These are phyloP conservation scores for Neodidymelliopsis sp. DNA, from an alignment of 2,329 filamentous ascomycete species.

Conservation along the genomic window DNA sequence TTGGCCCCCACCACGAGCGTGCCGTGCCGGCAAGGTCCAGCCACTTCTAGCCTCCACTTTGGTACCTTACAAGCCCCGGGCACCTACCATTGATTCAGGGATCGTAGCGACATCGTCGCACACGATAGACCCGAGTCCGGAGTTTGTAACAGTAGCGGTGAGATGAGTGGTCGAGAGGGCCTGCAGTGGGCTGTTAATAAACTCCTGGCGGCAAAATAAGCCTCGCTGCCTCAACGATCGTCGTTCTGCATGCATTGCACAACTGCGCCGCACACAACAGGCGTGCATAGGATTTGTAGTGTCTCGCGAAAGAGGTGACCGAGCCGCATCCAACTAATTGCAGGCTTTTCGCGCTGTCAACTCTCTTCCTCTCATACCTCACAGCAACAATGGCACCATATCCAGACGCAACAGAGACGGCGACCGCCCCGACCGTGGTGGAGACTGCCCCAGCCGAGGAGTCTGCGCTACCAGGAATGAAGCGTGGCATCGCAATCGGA, in stretches of 20 bases:
- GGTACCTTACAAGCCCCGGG: slow-evolving; percentile 10
- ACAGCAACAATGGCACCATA: slow-evolving; percentile 12
- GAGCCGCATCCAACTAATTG: no score
- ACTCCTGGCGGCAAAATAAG: slow-evolving; percentile 21
- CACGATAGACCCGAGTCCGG: slow-evolving; percentile 8
- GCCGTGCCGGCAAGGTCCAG: slow-evolving; percentile 7
- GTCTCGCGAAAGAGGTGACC: slow-evolving; percentile 6
- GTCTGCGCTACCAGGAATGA: slow-evolving; percentile 37
- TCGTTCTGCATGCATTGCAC: slow-evolving; percentile 16
- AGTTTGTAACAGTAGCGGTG: slow-evolving; percentile 11
- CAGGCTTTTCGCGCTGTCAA: background rate
- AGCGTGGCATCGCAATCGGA: slow-evolving; percentile 40
- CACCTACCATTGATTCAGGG: slow-evolving; percentile 6
- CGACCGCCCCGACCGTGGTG: slow-evolving; percentile 1
- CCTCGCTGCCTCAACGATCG: slow-evolving; percentile 19
- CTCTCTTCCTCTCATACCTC: background rate
- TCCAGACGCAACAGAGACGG: slow-evolving; percentile 9
- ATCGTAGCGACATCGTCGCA: slow-evolving; percentile 8
- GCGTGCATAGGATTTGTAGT: slow-evolving; percentile 9
- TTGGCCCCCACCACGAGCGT: slow-evolving; percentile 7
- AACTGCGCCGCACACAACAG: slow-evolving; percentile 19
- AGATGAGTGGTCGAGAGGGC: slow-evolving; percentile 11
- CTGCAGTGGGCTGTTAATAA: slow-evolving; percentile 18
- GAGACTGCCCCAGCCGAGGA: slow-evolving; percentile 1
- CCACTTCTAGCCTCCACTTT: slow-evolving; percentile 9